These are phyloP conservation scores for Rhizoclosmatium sp. DNA, from an alignment of 192 early-diverging fungal species.

Conservation along the genomic window DNA sequence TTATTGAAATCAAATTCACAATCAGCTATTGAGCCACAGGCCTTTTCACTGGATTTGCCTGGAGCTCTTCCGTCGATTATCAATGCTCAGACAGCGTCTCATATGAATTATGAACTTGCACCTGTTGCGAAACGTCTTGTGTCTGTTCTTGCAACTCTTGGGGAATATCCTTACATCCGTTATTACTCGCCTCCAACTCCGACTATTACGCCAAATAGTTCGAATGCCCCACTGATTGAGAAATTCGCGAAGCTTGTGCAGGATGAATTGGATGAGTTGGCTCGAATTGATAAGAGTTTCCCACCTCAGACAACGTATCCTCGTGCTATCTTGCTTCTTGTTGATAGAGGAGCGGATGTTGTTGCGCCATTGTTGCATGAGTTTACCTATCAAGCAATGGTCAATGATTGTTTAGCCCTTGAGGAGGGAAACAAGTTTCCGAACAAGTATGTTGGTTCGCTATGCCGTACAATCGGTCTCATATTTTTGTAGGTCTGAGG, in stretches of 20 bases:
- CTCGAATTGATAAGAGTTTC: constrained; percentile 70
- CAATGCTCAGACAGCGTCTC: constrained; percentile 63
- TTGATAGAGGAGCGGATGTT: constrained; percentile 60
- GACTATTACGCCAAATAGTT: constrained; percentile 45
- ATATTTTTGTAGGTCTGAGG: constrained; percentile 46
- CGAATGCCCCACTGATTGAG: constrained; percentile 73
- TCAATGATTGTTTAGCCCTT: constrained; percentile 79
- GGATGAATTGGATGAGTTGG: constrained; percentile 83
- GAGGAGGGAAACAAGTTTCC: constrained; percentile 70
- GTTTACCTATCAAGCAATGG: constrained; percentile 81
- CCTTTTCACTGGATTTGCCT: constrained; percentile 76
- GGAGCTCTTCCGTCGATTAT: constrained; percentile 71
- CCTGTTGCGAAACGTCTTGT: constrained; percentile 71
- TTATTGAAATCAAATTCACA: neutral
- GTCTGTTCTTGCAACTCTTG: constrained; percentile 86
- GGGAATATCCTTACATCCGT: constrained; percentile 92
- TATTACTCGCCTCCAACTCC: constrained; percentile 81
- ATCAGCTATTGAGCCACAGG: constrained; percentile 67
- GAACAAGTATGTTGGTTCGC: constrained; percentile 48
- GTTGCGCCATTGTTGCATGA: constrained; percentile 61
- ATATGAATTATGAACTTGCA: constrained; percentile 59
- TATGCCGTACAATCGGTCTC: constrained; percentile 41
- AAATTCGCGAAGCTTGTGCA: constrained; percentile 85
- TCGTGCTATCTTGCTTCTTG: constrained; percentile 55
- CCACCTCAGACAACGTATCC: constrained; percentile 48